Evolutionary conservation across 768 basidiomycete species (phyloP), one percentile per base, ranked within the genome.

Genomic region (Tremella mesenterica): DNA sequence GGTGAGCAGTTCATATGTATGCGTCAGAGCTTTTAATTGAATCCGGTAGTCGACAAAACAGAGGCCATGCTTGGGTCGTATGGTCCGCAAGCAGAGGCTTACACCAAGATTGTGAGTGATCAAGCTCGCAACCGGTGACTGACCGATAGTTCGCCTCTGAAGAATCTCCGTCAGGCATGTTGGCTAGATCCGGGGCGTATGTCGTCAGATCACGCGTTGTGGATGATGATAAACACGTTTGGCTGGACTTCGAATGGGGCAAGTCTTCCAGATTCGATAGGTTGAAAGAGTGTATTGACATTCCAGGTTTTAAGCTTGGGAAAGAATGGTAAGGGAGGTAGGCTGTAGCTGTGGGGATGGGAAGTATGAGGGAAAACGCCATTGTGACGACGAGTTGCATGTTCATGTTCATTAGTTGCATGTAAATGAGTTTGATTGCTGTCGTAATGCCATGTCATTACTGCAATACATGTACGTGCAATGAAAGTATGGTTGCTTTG

Each of bases 291-390:
- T 28, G 10, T 14, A n/a, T 47, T 14, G 27, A 45, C 16, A 18
- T 21, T 34, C 10, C 44, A 72, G 70, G 63, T 23, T 95, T 96
- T 80, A 93, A 89, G 73, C 79, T 96, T 54, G 83, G 79, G 39
- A 93, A 93, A 76, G 89, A 92, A 61, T 96, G 92, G 92, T 85
- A 77, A 21, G n/a, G n/a, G n/a, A n/a, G n/a, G n/a, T n/a, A n/a
- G n/a, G n/a, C n/a, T n/a, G n/a, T n/a, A n/a, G n/a, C n/a, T n/a
- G n/a, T n/a, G n/a, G n/a, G n/a, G n/a, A n/a, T n/a, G n/a, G n/a
- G n/a, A n/a, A n/a, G n/a, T n/a, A n/a, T n/a, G n/a, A n/a, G n/a
- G n/a, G n/a, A n/a, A n/a, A n/a, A n/a, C n/a, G n/a, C n/a, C n/a
- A n/a, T n/a, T n/a, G n/a, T n/a, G n/a, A n/a, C n/a, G n/a, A n/a